Evolutionary conservation across 805 yeast species (phyloP), one percentile per base, ranked within the genome.

Genomic region (Tetrapisispora namnaoensis): DNA sequence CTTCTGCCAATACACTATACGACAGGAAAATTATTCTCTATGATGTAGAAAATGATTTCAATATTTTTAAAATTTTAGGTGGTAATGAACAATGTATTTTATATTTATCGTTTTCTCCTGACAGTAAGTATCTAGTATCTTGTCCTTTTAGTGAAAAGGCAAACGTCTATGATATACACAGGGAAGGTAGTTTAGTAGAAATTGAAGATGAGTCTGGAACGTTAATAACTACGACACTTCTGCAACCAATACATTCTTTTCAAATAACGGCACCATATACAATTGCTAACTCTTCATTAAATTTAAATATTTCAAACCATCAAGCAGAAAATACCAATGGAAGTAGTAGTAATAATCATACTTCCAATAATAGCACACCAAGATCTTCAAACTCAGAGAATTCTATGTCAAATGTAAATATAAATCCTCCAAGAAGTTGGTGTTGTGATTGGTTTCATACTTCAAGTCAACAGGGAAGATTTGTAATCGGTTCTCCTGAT

Each of bases 401-500:
- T 30, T 53, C 51, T 4, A 27, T 42, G 17, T 22, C 36, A 11
- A 42, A 42, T 42, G 44, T 18, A 30, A 42, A 42, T 16, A 11
- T 36, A 10, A 55, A 47, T 18, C 45, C 60, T 9, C 61, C 68
- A 13, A 58, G 79, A 46, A 61, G 74, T 14, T 74, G 79, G 72
- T 70, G 82, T 28, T 80, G 89, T 54, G 90, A 81, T 53, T 89
- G 91, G 79, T 67, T 83, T 45, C 86, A 83, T 4, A 67, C 73
- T 43, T 71, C 73, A 17, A 50, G 51, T 28, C 61, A 60, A 44
- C 49, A 51, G 27, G 67, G 68, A 37, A 66, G 74, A 46, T 82
- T 88, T 55, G 73, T 85, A 5, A 71, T 86, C 20, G 91, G 95
- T 0, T 80, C 90, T 0, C 89, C 90, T 0, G 95, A 86, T 60